A percentile compares a stretch with the other conserved stretches of the same genome.
Evolutionary conservation across 345 rosid species (phyloP).

Genomic region (Brassica carinata): DNA sequence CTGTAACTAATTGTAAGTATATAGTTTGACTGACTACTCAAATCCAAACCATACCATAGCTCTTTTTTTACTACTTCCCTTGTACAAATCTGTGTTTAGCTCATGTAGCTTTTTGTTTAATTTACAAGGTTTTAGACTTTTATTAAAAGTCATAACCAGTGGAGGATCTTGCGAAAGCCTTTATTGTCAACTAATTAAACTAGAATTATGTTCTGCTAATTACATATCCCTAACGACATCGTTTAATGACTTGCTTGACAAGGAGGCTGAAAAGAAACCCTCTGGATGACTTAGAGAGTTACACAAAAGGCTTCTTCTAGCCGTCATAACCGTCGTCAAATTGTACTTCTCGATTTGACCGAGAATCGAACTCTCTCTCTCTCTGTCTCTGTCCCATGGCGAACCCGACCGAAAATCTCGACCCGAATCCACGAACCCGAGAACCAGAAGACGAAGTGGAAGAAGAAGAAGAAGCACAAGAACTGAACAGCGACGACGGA

Average conservation of each 20-base stretch:
- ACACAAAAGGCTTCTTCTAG: not conserved
- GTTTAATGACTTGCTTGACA: not conserved
- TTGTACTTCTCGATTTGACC: not conserved
- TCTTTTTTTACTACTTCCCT: not conserved
- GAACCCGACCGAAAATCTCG: conserved; percentile 24
- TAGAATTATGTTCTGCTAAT: too few relatives aligned
- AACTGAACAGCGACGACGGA: conserved; percentile 24
- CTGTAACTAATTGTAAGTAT: too few relatives aligned
- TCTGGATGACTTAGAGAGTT: not conserved
- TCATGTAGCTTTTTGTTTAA: not conserved
- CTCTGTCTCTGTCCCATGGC: conserved; percentile 30
- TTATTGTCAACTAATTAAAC: not conserved
- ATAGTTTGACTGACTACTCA: too few relatives aligned
- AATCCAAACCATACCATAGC: too few relatives aligned
- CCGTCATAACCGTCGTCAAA: conserved; percentile 26
- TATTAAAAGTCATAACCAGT: too few relatives aligned
- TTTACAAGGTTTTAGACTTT: too few relatives aligned
- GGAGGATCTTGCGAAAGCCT: not conserved
- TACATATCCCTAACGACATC: not conserved
- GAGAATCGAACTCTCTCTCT: conserved; percentile 11
- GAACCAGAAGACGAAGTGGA: conserved; percentile 22
- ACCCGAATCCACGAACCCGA: conserved; percentile 19
- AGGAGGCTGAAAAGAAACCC: not conserved
- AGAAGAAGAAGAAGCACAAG: too few relatives aligned
- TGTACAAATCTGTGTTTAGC: not conserved